These are phyloP conservation scores for Dentipellis sp. DNA, from an alignment of 768 basidiomycete genomes.

Conservation along the genomic window DNA sequence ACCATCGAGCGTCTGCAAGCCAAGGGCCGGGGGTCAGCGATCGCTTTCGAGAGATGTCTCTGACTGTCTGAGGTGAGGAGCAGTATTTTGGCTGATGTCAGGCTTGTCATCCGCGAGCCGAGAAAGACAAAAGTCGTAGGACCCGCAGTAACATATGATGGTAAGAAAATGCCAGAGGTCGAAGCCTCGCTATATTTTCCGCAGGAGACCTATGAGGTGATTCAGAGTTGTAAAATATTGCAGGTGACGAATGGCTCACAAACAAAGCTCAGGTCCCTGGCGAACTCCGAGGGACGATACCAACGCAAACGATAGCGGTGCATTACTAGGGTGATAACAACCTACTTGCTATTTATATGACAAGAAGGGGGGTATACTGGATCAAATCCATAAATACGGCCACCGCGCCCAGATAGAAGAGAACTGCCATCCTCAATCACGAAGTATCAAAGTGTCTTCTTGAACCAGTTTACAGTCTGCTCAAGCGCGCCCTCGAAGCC, in stretches of 20 bases:
- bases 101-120: constrained; percentile 27
- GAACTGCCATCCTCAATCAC: too few relatives aligned
- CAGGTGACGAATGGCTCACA: neutral
- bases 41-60: constrained; percentile 66
- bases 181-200: constrained; percentile 33
- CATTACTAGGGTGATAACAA: too few relatives aligned
- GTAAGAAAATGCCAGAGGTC: constrained; percentile 25
- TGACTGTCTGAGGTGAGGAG: neutral
- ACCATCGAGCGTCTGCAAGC: constrained; percentile 89
- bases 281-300: too few relatives aligned
- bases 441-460: constrained; percentile 25
- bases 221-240: neutral
- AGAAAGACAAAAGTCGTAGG: constrained; percentile 30
- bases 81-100: neutral
- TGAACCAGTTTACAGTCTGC: constrained; percentile 33
- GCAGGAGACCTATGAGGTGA: constrained; percentile 33
- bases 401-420: neutral
- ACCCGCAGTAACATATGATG: constrained; percentile 32
- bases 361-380: too few relatives aligned
- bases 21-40: constrained; percentile 59
- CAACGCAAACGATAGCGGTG: too few relatives aligned
- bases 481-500: constrained; percentile 35
- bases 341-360: too few relatives aligned
- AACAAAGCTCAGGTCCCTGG: neutral
- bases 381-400: neutral